These are phyloP conservation scores for Gleditsia sinensis DNA, from an alignment of 306 rosid genomes.

Conservation along the genomic window DNA sequence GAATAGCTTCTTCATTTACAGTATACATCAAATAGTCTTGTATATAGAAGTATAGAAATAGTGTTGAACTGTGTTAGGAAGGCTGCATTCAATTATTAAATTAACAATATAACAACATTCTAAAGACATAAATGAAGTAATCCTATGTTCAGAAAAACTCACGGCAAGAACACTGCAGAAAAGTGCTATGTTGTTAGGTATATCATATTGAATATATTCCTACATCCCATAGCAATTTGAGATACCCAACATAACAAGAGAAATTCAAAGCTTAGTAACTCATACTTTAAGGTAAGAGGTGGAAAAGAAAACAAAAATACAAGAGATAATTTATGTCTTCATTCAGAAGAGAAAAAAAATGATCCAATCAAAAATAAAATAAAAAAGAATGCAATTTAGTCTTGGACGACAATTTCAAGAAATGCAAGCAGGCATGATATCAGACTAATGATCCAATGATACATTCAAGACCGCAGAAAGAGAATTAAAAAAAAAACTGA, in stretches of 20 bases:
- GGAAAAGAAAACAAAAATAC: not conserved
- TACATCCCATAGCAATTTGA: not conserved
- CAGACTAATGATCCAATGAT: too few species aligned
- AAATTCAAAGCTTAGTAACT: slow-evolving; percentile 1
- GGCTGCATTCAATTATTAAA: not conserved
- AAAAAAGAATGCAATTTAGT: not conserved
- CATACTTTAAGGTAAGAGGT: not conserved
- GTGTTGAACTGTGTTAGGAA: not conserved
- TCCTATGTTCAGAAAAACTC: not conserved
- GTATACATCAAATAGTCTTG: not conserved
- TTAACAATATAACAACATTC: slow-evolving; percentile 11
- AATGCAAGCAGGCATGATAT: not conserved
- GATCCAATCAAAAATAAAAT: not conserved
- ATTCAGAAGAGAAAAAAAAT: not conserved
- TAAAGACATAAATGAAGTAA: not conserved
- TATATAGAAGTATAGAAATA: not conserved
- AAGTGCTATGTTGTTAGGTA: not conserved
- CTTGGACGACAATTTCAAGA: not conserved
- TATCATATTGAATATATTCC: slow-evolving; percentile 2
- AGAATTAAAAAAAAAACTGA: not conserved
- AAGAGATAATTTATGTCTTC: not conserved
- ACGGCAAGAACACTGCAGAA: not conserved
- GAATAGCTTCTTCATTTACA: not conserved
- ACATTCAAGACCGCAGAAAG: not conserved
- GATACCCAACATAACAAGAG: slow-evolving; percentile 4